phyloP scores from a whole-genome alignment of 345 rosid species.

The Firmiana major region DNA sequence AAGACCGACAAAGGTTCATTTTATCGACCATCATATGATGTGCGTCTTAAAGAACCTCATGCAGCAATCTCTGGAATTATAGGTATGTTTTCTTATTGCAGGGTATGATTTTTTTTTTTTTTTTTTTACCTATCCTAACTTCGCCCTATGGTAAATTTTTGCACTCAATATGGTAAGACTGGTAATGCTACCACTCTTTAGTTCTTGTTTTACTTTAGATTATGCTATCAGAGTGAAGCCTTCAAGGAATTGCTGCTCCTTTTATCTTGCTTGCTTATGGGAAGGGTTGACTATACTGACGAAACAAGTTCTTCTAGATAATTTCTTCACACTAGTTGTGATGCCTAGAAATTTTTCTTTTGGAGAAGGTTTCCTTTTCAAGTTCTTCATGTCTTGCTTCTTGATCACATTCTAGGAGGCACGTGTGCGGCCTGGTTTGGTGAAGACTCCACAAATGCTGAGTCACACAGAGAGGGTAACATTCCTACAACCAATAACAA shows the following conservation, averaged over 20 bases:
- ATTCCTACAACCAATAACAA: conserved; percentile 21
- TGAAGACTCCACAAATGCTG: conserved; percentile 22
- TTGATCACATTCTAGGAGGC: conserved; percentile 42
- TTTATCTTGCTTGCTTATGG: neutral
- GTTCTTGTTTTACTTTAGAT: neutral
- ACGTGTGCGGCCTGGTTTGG: conserved; percentile 57
- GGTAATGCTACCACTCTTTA: neutral
- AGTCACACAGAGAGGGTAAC: conserved; percentile 19
- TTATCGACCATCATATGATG: conserved; percentile 47
- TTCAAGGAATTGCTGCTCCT: neutral
- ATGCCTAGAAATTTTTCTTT: neutral
- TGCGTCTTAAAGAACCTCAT: conserved; percentile 67
- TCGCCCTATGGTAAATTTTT: neutral
- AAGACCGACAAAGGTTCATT: conserved; percentile 44
- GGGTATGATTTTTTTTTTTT: neutral
- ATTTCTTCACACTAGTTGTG: neutral
- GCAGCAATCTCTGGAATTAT: conserved; percentile 66
- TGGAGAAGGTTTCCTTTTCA: neutral
- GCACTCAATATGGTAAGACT: neutral
- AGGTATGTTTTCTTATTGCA: conserved; percentile 36
- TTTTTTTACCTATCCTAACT: no score
- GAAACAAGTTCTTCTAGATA: neutral
- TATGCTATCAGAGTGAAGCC: neutral
- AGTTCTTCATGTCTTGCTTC: neutral
- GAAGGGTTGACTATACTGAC: neutral